phyloP scores from a whole-genome alignment of 306 rosid genomes.

The Quercus dentata region DNA sequence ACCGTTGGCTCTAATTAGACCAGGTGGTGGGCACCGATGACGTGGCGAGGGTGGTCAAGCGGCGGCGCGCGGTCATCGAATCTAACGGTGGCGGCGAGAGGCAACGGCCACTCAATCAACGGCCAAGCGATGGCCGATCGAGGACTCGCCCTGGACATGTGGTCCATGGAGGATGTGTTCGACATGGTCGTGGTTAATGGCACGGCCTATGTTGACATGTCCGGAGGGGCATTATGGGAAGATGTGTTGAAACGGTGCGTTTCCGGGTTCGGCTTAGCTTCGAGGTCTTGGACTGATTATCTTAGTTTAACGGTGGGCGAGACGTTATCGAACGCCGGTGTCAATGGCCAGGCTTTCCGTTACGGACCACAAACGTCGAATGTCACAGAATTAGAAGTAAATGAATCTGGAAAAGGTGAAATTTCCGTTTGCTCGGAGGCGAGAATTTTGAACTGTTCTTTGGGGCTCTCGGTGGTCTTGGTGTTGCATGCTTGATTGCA shows the following conservation, averaged over 20 bases:
- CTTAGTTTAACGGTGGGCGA: constrained; percentile 89
- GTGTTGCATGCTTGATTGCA: constrained; percentile 3
- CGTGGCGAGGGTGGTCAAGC: constrained; percentile 43
- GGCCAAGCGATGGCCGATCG: constrained; percentile 93
- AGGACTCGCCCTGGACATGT: constrained; percentile 86
- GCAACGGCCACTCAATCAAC: constrained; percentile 96
- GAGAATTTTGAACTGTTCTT: constrained; percentile 77
- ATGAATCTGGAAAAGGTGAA: constrained; percentile 87
- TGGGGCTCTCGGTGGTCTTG: constrained; percentile 75
- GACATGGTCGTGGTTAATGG: constrained; percentile 23
- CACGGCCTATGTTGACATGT: constrained; percentile 51
- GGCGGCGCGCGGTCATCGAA: constrained; percentile 37
- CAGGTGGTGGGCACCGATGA: constrained; percentile 41
- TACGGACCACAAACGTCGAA: constrained; percentile 88
- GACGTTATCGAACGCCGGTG: constrained; percentile 92
- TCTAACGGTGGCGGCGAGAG: constrained; percentile 84
- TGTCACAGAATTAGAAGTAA: constrained; percentile 82
- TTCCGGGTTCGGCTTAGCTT: constrained; percentile 41
- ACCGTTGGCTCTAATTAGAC: constrained; percentile 57
- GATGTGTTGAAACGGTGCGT: constrained; percentile 72
- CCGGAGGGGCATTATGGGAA: constrained; percentile 99
- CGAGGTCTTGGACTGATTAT: constrained; percentile 96
- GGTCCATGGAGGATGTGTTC: constrained; percentile 49
- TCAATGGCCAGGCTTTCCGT: constrained; percentile 90
- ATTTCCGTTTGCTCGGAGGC: constrained; percentile 52